Evolutionary conservation across 78 protist species (phyloP), one percentile per base, ranked within the genome.

Genomic region (Andalucia godoyi): DNA sequence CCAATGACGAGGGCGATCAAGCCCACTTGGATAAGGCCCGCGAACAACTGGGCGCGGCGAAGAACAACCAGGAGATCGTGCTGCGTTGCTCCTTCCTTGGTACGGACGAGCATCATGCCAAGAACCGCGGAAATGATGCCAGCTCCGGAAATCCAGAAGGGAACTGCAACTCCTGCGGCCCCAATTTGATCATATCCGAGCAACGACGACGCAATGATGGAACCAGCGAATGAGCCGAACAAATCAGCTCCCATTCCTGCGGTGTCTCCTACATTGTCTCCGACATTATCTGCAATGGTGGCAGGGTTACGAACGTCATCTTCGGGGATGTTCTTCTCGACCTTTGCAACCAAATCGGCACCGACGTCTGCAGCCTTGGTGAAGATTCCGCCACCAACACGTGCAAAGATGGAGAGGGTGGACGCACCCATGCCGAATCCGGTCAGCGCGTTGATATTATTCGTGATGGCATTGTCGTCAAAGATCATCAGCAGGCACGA

Each of bases 201-300:
- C 42, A 70, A 43, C 43, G 54, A 6, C 21, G 83, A 78, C 21
- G 88, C 88, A 67, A 58, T 51, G 7, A 59, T 21, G n/a, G 82
- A 64, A 62, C 57, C 89, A 4, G 37, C 89, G 51, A 67, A 83
- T 23, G 85, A 78, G 4, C 63, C 89, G 51, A 83, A 83, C 37
- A 83, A 63, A 25, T 83, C 89, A 21, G 80, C 66, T 18, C 83
- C 83, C 88, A 83, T 77, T 27, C 88, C 89, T 6, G 89, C 89
- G 13, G 79, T 64, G 76, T 83, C 89, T 29, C 89, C 89, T 39
- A 83, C 89, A 53, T 83, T 77, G 68, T 83, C 89, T 4, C 89
- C 89, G 21, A 83, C 84, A 68, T 77, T 75, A 72, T 83, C 89
- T 4, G 89, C 89, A 46, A 83, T 78, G 33, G 41, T 61, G 27